Percentiles rank a stretch among this genome's conserved stretches.
These are phyloP conservation scores for Exsudoporus frostii DNA, from an alignment of 768 basidiomycete species.

Conservation along the genomic window DNA sequence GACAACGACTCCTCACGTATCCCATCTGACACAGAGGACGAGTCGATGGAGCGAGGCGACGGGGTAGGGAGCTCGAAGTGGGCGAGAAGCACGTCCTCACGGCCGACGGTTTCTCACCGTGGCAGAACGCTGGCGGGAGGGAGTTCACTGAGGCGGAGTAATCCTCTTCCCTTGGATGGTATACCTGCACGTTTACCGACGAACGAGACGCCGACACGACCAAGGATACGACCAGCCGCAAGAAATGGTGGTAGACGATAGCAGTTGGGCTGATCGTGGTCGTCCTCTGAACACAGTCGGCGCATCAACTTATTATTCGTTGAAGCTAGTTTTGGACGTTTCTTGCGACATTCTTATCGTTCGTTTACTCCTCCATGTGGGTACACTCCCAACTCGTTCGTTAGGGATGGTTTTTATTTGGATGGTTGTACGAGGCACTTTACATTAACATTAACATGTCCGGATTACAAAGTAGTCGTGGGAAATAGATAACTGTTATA, in stretches of 20 bases:
- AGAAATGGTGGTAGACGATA: slow-evolving; percentile 45
- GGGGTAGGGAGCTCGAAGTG: slow-evolving; percentile 29
- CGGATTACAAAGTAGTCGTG: slow-evolving; percentile 19
- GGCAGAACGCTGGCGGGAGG: slow-evolving; percentile 19
- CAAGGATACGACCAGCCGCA: slow-evolving; percentile 45
- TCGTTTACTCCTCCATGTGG: slow-evolving; percentile 2
- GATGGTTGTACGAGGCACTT: slow-evolving; percentile 2
- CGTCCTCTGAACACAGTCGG: neutral
- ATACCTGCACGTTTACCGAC: slow-evolving; percentile 36
- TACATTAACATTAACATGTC: neutral
- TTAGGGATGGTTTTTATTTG: slow-evolving; percentile 10
- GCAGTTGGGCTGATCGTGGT: neutral
- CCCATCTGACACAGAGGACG: slow-evolving; percentile 30
- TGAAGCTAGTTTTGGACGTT: slow-evolving; percentile 7
- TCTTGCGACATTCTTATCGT: slow-evolving; percentile 8
- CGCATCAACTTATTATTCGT: neutral
- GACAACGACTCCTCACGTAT: slow-evolving; percentile 26
- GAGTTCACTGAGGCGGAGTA: slow-evolving; percentile 25
- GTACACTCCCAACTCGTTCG: slow-evolving; percentile 8
- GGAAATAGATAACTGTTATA: slow-evolving; percentile 25
- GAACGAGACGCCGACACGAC: slow-evolving; percentile 62
- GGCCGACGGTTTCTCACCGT: slow-evolving; percentile 14
- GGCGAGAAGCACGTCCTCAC: slow-evolving; percentile 25
- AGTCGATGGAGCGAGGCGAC: slow-evolving; percentile 31
- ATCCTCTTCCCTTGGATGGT: slow-evolving; percentile 28